Evolutionary conservation across 768 basidiomycete species (phyloP).

Genomic region (Lentinula boryana): DNA sequence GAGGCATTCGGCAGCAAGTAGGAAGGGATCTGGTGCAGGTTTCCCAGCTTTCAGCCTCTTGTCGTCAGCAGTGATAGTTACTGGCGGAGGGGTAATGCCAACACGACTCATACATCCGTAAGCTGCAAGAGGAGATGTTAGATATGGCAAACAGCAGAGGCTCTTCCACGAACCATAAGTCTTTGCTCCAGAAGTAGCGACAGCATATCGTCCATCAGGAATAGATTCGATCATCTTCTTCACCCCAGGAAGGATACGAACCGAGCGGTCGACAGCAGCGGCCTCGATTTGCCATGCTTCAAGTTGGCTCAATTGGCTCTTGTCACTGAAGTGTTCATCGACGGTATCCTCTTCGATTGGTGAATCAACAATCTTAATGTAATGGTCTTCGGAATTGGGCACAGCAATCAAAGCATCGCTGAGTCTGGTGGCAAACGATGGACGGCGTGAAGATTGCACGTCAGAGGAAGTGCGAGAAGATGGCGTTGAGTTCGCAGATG

Average conservation of each 20-base stretch:
- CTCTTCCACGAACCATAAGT: constrained; percentile 46
- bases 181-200: constrained; percentile 69
- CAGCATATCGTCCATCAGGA: constrained; percentile 59
- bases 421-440: constrained; percentile 37
- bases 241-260: constrained; percentile 68
- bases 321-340: constrained; percentile 1
- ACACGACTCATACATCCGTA: constrained; percentile 65
- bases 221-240: constrained; percentile 56
- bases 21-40: constrained; percentile 58
- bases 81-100: constrained; percentile 58
- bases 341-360: too few species aligned
- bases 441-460: constrained; percentile 27
- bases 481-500: constrained; percentile 22
- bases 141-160: neutral
- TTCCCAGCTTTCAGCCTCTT: constrained; percentile 62
- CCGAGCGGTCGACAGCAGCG: constrained; percentile 49
- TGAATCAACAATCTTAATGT: too few species aligned
- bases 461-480: constrained; percentile 39
- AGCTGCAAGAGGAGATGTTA: constrained; percentile 25
- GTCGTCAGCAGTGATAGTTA: constrained; percentile 75
- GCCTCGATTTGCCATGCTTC: constrained; percentile 55
- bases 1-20: constrained; percentile 54
- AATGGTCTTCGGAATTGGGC: too few species aligned
- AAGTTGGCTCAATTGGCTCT: constrained; percentile 12
- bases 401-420: constrained; percentile 26